Evolutionary conservation across 371 early-diverging fungal species (phyloP), one percentile per base, ranked within the genome.

Genomic region (Mortierella sp.): DNA sequence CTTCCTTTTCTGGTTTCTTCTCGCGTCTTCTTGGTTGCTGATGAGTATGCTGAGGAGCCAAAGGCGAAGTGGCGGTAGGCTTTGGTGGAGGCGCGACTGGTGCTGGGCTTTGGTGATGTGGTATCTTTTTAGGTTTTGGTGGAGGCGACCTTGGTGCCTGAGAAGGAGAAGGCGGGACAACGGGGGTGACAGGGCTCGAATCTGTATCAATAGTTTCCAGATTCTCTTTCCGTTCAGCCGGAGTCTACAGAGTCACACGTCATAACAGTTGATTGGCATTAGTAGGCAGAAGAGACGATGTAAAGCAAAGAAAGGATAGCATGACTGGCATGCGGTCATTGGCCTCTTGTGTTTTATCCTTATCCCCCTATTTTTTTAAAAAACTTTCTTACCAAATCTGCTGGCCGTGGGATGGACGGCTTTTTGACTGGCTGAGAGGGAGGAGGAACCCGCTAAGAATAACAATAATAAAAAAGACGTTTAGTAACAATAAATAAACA

Each of bases 11-110:
- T 5, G 62, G 58, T 52, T 84, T 85, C 72, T 84, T 87, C 59
- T 89, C 88, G 18, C 88, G 88, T 65, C 88, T 78, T 51, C 87
- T 89, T 16, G 68, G 37, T 28, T 37, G 40, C 8, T 61, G 62
- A 37, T 61, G 39, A 61, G 24, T 18, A 26, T 40, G 39, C 16
- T 30, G 37, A 61, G 62, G 35, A 12, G 62, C 5, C 9, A 37
- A 40, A n/a, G 62, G 30, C 5, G 59, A 14, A 11, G 59, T 32
- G 14, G 59, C 59, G 24, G 58, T 40, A n/a, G 71, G 47, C 52
- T 75, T 77, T 6, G 74, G 51, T 5, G 74, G 49, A 3, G 74
- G 28, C 18, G 51, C 61, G n/a, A 49, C 66, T n/a, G 67, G 66
- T 20, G 63, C 39, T 3, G 62, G 59, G 45, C 61, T 77, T 39